phyloP scores from a whole-genome alignment of 2,329 filamentous ascomycete genomes.

The Microsporum ferrugineum region DNA sequence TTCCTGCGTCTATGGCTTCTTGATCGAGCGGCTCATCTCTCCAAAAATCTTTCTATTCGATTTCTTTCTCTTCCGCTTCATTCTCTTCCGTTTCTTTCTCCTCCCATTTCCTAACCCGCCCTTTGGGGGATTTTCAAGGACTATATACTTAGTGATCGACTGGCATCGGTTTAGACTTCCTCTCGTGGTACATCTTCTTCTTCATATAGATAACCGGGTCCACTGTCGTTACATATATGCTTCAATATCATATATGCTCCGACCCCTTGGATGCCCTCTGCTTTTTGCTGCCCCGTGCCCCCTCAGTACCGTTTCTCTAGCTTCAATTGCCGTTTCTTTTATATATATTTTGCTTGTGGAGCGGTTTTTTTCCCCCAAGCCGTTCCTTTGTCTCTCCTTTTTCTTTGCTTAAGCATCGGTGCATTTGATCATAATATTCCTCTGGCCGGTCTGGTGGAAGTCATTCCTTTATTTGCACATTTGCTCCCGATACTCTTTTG shows the following conservation, averaged over 20 bases:
- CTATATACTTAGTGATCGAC: conserved; percentile 2
- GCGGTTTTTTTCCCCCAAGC: neutral
- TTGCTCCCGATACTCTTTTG: neutral
- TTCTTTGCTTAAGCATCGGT: neutral
- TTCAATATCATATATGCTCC: neutral
- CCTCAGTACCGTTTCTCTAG: neutral
- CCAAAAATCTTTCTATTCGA: neutral
- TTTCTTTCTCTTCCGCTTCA: neutral
- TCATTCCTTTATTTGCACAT: neutral
- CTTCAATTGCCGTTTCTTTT: neutral
- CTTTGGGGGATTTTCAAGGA: neutral
- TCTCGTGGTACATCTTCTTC: neutral
- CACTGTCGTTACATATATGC: conserved; percentile 1
- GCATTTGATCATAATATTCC: neutral
- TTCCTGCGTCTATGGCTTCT: neutral
- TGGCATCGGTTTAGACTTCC: conserved; percentile 1
- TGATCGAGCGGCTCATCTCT: neutral
- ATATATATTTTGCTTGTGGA: neutral
- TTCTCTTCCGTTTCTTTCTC: neutral
- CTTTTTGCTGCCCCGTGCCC: neutral
- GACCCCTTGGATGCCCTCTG: neutral
- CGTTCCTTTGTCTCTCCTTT: neutral
- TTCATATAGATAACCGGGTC: conserved; percentile 1
- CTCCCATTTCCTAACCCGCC: neutral
- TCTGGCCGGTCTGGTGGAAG: conserved; percentile 1